Conservation (phyloP, 2,329 filamentous ascomycete species). For the Scytalidium lignicola region DNA sequence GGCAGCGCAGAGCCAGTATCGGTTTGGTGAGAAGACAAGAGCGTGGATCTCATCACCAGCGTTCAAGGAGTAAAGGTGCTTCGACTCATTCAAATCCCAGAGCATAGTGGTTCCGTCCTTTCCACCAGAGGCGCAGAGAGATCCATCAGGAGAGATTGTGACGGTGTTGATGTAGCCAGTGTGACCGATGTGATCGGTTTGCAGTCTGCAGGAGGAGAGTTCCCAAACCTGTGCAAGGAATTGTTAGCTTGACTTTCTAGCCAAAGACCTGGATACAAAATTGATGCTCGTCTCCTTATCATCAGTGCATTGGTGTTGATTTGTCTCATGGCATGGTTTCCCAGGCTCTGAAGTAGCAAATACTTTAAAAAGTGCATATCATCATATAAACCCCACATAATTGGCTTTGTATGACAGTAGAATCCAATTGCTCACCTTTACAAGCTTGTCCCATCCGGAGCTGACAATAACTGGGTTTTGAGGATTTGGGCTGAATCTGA, state of each 20-base stretch:
- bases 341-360: conserved; percentile 99
- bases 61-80: conserved; percentile 99
- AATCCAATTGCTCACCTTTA: conserved; percentile 74
- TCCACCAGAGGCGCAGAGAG: conserved; percentile 96
- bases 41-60: conserved; percentile 99
- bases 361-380: conserved; percentile 85
- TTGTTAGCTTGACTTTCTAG: conserved; percentile 13
- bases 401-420: conserved; percentile 12
- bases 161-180: conserved; percentile 99
- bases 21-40: conserved; percentile 99
- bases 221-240: conserved; percentile 79
- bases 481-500: conserved; percentile 99
- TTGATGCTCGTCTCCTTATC: conserved; percentile 42
- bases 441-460: conserved; percentile 98
- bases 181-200: conserved; percentile 99
- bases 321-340: conserved; percentile 90
- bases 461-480: conserved; percentile 99
- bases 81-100: conserved; percentile 99
- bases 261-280: conserved; percentile 1
- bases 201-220: conserved; percentile 97
- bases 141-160: conserved; percentile 99
- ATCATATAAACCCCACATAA: conserved; percentile 64
- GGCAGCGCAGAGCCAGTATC: conserved; percentile 99
- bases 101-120: conserved; percentile 99
- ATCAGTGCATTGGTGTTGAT: conserved; percentile 87